Conservation (phyloP, 495 filamentous ascomycete genomes). For the Elaphomyces granulatus region DNA sequence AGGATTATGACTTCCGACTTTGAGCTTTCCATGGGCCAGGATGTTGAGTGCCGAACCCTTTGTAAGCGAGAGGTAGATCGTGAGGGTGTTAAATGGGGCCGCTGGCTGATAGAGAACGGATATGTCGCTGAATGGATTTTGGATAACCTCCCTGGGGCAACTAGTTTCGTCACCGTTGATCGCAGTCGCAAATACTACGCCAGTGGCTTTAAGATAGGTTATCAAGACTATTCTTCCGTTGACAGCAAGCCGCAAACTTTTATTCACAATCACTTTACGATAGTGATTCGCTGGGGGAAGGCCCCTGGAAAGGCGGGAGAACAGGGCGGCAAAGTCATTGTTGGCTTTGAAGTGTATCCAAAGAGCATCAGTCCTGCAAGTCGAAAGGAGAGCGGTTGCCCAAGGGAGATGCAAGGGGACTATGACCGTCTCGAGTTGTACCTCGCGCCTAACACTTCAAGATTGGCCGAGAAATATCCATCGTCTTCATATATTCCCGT, state of each 20-base stretch:
- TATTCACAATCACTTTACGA: conserved; percentile 83
- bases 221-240: conserved; percentile 47
- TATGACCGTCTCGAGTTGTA: conserved; percentile 53
- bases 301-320: conserved; percentile 54
- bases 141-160: conserved; percentile 86
- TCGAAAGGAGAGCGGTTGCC: conserved; percentile 48
- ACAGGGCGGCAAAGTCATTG: conserved; percentile 65
- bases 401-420: conserved; percentile 45
- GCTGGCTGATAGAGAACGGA: conserved; percentile 61
- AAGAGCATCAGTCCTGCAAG: conserved; percentile 62
- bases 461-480: conserved; percentile 39
- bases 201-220: conserved; percentile 87
- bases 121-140: conserved; percentile 95
- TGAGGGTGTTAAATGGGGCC: conserved; percentile 53
- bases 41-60: conserved; percentile 61
- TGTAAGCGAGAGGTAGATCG: conserved; percentile 54
- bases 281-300: conserved; percentile 71
- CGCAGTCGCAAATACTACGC: conserved; percentile 85
- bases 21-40: conserved; percentile 65
- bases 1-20: conserved; percentile 85
- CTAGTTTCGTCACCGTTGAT: conserved; percentile 83
- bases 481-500: conserved; percentile 44
- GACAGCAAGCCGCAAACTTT: conserved; percentile 55
- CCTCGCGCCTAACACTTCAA: conserved; percentile 46
- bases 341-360: conserved; percentile 86